Conservation (phyloP, 441 rosid genomes). For the Bruguiera hainesii region DNA sequence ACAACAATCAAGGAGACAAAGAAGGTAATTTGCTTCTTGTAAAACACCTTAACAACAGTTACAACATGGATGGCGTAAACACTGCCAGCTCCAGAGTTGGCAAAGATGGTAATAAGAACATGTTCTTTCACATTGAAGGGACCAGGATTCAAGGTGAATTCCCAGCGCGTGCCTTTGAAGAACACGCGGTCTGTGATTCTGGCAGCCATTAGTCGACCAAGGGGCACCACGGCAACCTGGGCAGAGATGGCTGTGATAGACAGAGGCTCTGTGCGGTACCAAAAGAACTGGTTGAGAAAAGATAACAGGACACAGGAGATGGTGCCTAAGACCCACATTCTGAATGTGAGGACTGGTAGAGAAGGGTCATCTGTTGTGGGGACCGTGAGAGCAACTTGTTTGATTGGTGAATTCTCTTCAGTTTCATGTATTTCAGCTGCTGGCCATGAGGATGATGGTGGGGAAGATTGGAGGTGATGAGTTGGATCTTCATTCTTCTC, state of each 20-base stretch:
- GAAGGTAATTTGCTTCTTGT: conserved; percentile 69
- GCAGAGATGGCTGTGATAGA: conserved; percentile 92
- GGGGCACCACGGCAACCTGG: conserved; percentile 87
- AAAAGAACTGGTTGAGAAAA: conserved; percentile 87
- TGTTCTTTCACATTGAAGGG: conserved; percentile 95
- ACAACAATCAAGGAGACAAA: conserved; percentile 76
- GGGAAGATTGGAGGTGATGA: conserved; percentile 22
- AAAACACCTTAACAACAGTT: conserved; percentile 82
- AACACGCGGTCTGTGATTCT: conserved; percentile 57
- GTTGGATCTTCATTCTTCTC: conserved; percentile 16
- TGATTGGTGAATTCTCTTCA: conserved; percentile 73
- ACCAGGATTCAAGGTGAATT: conserved; percentile 84
- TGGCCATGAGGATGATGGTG: conserved; percentile 31
- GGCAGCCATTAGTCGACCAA: conserved; percentile 86
- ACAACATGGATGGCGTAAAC: conserved; percentile 86
- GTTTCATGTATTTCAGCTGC: conserved; percentile 13
- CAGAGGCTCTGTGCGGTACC: conserved; percentile 90
- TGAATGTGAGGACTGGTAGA: conserved; percentile 75
- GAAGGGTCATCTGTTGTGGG: conserved; percentile 73
- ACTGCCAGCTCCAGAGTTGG: conserved; percentile 93
- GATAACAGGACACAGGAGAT: conserved; percentile 67
- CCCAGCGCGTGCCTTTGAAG: conserved; percentile 61
- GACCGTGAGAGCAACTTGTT: conserved; percentile 87
- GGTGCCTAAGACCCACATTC: conserved; percentile 90
- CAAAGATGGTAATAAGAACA: conserved; percentile 85